Evolutionary conservation across 2,329 filamentous ascomycete genomes (phyloP).

Genomic region (Onygenales sp.): DNA sequence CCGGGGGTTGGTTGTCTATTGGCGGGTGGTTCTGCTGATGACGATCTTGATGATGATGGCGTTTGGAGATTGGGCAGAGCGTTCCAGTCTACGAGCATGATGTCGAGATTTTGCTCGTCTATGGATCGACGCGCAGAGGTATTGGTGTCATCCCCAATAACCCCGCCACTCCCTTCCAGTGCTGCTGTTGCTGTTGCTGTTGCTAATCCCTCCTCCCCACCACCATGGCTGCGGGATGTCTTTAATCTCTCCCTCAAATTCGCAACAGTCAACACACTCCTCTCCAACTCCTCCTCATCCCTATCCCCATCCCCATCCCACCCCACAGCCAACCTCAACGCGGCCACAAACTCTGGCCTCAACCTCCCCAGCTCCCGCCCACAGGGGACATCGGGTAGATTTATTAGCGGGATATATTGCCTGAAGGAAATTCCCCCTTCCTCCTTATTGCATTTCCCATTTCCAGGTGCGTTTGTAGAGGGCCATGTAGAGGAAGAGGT

Average conservation of each 20-base stretch:
- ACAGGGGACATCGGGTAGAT: slow-evolving; percentile 40
- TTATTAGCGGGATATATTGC: slow-evolving; percentile 50
- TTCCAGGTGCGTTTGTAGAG: slow-evolving; percentile 22
- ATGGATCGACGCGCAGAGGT: background rate
- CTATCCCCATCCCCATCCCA: slow-evolving; percentile 11
- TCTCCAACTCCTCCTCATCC: slow-evolving; percentile 13
- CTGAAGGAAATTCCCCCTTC: slow-evolving; percentile 6
- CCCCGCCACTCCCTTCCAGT: too few species aligned
- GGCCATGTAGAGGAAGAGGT: background rate
- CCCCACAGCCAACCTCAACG: slow-evolving; percentile 41
- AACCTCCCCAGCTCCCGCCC: slow-evolving; percentile 42
- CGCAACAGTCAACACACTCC: slow-evolving; percentile 32
- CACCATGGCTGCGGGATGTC: background rate
- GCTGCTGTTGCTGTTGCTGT: too few species aligned
- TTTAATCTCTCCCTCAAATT: slow-evolving; percentile 23
- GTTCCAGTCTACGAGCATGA: slow-evolving; percentile 39
- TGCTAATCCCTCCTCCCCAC: background rate
- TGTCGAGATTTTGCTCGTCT: slow-evolving; percentile 11
- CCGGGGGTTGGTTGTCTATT: slow-evolving; percentile 27
- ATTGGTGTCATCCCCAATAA: too few species aligned
- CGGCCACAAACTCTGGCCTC: slow-evolving; percentile 49
- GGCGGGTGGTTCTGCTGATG: too few species aligned
- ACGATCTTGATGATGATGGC: background rate
- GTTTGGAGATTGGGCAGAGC: slow-evolving; percentile 22
- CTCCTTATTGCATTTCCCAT: background rate